Base-by-base conservation (phyloP, 768 basidiomycete species). In the Termitomyces sp. region DNA sequence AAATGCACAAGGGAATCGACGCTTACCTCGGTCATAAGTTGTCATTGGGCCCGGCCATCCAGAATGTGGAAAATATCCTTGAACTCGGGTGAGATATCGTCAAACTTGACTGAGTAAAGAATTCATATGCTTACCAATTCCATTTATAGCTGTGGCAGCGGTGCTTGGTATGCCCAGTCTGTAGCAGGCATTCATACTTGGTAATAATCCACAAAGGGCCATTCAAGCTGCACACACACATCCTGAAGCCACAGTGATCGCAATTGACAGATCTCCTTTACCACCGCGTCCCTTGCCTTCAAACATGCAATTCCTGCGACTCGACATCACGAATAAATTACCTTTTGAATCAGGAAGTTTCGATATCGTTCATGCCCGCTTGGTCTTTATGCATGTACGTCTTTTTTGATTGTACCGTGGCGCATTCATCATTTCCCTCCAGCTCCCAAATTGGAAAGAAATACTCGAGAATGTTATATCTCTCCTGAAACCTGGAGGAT, bases 401-500 rank as follows among this genome's bases (percentile, higher is more conserved):
- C 24, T 6, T 5, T 44, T 44, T 16, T 1, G 4, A 13, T 44
- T 14, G 12, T 26, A 7, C 6, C 5, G 14, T 26, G 12, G 24
- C 24, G 13, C 2, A 44, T 5, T 14, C 22, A 44, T 44, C 42
- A 4, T 1, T 13, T 13, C 24, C 13, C 42, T 8, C 12, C 8
- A 44, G 43, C 13, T 44, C 24, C 13, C 22, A 1, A 14, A 44
- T 14, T 44, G 43, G 43, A 44, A 24, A 24, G 1, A 27, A 18
- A 34, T 55, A 12, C 34, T 55, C 5, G 12, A 41, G 42, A 36
- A 53, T 1, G 26, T 54, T 1, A 55, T 49, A 10, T 14, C 53
- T 16, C 32, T 59, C 12, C 13, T 59, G 18, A 59, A 55, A 47
- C 42, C 58, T 34, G 31, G 41, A n/a, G 58, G 58, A 41, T 41